Evolutionary conservation across 768 basidiomycete species (phyloP).

Genomic region (Paxillus involutus): DNA sequence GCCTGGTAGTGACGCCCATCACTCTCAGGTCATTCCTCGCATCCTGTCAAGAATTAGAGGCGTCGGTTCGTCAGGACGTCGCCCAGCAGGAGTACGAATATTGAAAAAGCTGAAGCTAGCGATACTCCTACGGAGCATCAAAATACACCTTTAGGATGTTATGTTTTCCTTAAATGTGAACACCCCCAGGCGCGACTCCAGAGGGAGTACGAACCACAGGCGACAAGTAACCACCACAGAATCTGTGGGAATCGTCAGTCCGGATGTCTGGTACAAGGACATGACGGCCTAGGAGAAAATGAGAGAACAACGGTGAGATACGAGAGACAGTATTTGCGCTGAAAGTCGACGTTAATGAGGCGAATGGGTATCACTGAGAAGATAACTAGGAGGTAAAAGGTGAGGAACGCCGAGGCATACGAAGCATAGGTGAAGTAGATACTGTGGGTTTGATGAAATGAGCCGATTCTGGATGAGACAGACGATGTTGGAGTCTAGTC

Average conservation of each 20-base stretch:
- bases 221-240: constrained; percentile 81
- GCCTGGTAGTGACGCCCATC: constrained; percentile 43
- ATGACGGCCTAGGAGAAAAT: not conserved
- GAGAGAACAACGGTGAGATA: constrained; percentile 31
- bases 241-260: constrained; percentile 41
- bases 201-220: constrained; percentile 78
- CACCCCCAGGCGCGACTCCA: constrained; percentile 76
- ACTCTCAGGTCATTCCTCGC: constrained; percentile 59
- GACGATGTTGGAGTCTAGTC: too few relatives aligned
- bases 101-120: not conserved
- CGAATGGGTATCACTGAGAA: constrained; percentile 53
- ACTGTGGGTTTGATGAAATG: too few relatives aligned
- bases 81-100: not conserved
- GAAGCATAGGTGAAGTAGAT: constrained; percentile 45
- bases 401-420: constrained; percentile 43
- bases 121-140: not conserved
- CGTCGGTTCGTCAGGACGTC: not conserved
- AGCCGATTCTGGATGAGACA: too few relatives aligned
- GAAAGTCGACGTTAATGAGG: constrained; percentile 44
- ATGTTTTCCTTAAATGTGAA: constrained; percentile 68
- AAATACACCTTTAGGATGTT: not conserved
- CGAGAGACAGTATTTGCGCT: constrained; percentile 57
- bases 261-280: not conserved
- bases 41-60: constrained; percentile 40
- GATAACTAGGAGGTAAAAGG: constrained; percentile 57